Evolutionary conservation across 1,284 basidiomycete genomes (phyloP).

Genomic region (Rugosomyces carneus): DNA sequence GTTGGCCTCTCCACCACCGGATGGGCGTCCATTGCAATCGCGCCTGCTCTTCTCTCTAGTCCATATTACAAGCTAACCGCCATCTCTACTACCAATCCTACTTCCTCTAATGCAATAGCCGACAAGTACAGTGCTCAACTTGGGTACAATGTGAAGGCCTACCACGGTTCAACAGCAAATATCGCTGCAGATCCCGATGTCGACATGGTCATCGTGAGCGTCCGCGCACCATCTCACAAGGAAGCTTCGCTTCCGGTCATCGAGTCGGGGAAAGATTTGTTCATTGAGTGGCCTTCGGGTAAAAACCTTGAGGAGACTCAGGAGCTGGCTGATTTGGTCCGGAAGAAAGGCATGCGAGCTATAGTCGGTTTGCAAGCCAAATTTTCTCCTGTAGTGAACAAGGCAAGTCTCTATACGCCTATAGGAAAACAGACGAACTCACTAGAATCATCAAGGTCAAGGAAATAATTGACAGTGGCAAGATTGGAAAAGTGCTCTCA

Average conservation of each 20-base stretch:
- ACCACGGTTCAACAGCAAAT: slow-evolving; percentile 21
- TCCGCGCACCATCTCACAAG: slow-evolving; percentile 26
- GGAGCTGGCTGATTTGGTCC: slow-evolving; percentile 27
- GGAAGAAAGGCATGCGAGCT: slow-evolving; percentile 24
- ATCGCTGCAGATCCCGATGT: slow-evolving; percentile 29
- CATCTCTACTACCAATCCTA: slow-evolving; percentile 22
- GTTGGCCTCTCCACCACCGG: slow-evolving; percentile 29
- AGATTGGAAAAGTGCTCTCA: slow-evolving; percentile 28
- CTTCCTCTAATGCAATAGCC: slow-evolving; percentile 23
- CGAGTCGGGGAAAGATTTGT: slow-evolving; percentile 31
- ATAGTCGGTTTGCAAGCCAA: slow-evolving; percentile 30
- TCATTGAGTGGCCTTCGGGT: slow-evolving; percentile 37
- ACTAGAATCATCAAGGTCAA: slow-evolving; percentile 25
- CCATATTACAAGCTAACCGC: slow-evolving; percentile 22
- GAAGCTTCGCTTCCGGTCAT: slow-evolving; percentile 25
- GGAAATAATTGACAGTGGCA: slow-evolving; percentile 25
- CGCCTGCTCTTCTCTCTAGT: slow-evolving; percentile 19
- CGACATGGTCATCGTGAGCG: slow-evolving; percentile 30
- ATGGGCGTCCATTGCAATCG: slow-evolving; percentile 25
- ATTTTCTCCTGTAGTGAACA: slow-evolving; percentile 20
- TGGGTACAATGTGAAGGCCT: slow-evolving; percentile 22
- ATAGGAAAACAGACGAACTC: no score
- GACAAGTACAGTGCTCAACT: slow-evolving; percentile 20
- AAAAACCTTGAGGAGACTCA: slow-evolving; percentile 22
- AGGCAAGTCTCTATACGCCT: no score